A percentile compares a stretch with the other conserved stretches of the same genome.
phyloP scores from a whole-genome alignment of 352 stramenopile genomes.

The Phytopythium boreale region DNA sequence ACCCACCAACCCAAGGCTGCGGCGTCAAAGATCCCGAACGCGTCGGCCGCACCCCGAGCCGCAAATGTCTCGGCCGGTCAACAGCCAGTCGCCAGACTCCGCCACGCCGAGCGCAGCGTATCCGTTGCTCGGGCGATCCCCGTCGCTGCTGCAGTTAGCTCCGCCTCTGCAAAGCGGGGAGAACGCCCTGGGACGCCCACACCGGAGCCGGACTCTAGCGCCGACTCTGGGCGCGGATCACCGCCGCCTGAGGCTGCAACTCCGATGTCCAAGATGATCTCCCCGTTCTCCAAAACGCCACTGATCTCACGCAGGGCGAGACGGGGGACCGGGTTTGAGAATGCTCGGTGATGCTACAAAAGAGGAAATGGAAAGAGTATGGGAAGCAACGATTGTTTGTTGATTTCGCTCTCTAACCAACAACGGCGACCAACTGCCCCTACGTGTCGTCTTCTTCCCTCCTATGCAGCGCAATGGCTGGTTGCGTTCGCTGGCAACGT shows the following conservation, averaged over 20 bases:
- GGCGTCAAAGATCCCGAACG: not conserved
- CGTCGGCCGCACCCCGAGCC: not conserved
- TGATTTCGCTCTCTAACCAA: not conserved
- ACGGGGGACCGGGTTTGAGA: slow-evolving; percentile 51
- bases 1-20: not conserved
- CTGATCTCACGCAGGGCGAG: slow-evolving; percentile 50
- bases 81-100: not conserved
- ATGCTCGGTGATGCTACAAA: slow-evolving; percentile 19
- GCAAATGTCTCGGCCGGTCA: not conserved
- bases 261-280: slow-evolving; percentile 32
- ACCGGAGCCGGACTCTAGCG: not conserved
- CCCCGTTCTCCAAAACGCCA: slow-evolving; percentile 63
- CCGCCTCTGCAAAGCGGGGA: not conserved
- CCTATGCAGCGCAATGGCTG: not conserved
- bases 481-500: not conserved
- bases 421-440: too few species aligned
- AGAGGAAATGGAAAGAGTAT: not conserved
- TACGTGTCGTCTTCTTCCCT: not conserved
- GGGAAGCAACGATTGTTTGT: not conserved
- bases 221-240: not conserved
- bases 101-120: slow-evolving; percentile 2
- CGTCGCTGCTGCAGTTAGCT: not conserved
- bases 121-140: not conserved
- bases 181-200: slow-evolving; percentile 1
- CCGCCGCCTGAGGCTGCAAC: not conserved